A percentile compares a stretch with the other conserved stretches of the same genome.
Evolutionary conservation across 495 filamentous ascomycete genomes (phyloP).

Genomic region (Neurospora tetrasperma): DNA sequence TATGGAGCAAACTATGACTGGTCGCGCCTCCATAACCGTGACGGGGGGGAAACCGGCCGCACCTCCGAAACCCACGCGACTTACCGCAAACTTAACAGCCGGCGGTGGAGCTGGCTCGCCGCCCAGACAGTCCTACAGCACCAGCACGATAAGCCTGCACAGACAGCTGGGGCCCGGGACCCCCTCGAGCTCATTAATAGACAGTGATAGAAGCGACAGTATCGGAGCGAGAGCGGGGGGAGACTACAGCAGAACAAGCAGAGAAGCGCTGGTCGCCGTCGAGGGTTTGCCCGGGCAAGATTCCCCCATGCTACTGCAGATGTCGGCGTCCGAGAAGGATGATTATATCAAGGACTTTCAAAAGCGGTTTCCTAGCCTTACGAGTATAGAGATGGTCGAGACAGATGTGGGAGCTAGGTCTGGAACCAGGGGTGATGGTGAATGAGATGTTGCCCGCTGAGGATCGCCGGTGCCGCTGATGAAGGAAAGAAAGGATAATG

Average conservation of each 20-base stretch:
- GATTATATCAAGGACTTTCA: conserved; percentile 57
- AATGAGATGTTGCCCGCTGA: background rate
- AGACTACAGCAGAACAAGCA: background rate
- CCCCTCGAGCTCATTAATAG: background rate
- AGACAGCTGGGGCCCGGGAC: conserved; percentile 8
- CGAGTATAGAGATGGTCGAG: conserved; percentile 74
- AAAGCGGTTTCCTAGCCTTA: conserved; percentile 71
- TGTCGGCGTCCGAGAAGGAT: conserved; percentile 39
- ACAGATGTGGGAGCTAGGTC: conserved; percentile 29
- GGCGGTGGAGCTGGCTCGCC: conserved; percentile 22
- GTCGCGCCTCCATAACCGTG: background rate
- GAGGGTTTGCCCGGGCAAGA: conserved; percentile 29
- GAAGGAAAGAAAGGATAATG: background rate
- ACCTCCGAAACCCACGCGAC: conserved; percentile 43
- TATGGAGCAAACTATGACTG: conserved; percentile 3
- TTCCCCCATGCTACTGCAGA: conserved; percentile 29
- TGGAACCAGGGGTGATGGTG: background rate
- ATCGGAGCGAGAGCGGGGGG: conserved; percentile 7
- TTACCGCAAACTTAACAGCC: conserved; percentile 37
- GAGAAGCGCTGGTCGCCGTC: conserved; percentile 28
- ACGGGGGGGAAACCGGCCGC: conserved; percentile 23
- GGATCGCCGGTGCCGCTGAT: background rate
- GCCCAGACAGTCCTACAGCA: conserved; percentile 15
- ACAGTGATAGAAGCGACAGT: background rate
- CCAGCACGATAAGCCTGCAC: background rate